Percentiles rank a stretch among this genome's conserved stretches.
Conservation (phyloP, 2,329 filamentous ascomycete species). For the Ophiostoma tasmaniense region DNA sequence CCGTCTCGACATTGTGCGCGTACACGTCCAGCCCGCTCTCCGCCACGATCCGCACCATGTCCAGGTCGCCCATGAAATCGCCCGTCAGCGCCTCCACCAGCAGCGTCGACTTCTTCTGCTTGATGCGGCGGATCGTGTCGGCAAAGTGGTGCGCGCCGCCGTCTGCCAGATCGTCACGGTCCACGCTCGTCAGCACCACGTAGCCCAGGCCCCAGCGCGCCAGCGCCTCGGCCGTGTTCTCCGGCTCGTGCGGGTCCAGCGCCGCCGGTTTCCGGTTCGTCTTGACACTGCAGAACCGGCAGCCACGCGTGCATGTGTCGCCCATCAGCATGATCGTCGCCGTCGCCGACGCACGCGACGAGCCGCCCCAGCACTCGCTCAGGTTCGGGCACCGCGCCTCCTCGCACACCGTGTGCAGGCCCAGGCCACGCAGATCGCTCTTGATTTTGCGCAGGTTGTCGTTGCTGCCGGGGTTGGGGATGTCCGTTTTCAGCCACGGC, state of each 20-base stretch:
- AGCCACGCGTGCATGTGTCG: conserved; percentile 93
- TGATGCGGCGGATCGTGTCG: conserved; percentile 90
- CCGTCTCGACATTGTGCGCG: conserved; percentile 94
- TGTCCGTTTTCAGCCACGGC: conserved; percentile 91
- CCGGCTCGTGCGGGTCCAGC: conserved; percentile 89
- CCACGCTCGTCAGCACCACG: conserved; percentile 86
- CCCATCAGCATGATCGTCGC: conserved; percentile 99
- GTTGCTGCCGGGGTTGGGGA: conserved; percentile 60
- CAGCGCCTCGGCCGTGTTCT: conserved; percentile 91
- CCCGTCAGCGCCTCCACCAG: conserved; percentile 80
- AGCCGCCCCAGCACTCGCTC: conserved; percentile 93
- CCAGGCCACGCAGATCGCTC: conserved; percentile 79
- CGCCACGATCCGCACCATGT: conserved; percentile 80
- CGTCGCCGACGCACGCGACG: conserved; percentile 78
- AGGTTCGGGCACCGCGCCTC: conserved; percentile 97
- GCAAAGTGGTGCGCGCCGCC: conserved; percentile 85
- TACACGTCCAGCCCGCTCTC: conserved; percentile 88
- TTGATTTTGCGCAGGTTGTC: conserved; percentile 91
- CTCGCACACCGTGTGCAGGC: conserved; percentile 93
- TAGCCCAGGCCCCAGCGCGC: conserved; percentile 91
- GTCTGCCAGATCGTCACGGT: conserved; percentile 84
- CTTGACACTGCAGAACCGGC: conserved; percentile 95
- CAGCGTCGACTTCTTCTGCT: conserved; percentile 68
- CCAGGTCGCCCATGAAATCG: conserved; percentile 76
- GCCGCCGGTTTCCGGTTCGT: conserved; percentile 67